Conservation (phyloP, 306 rosid genomes). For the Mucuna pruriens region DNA sequence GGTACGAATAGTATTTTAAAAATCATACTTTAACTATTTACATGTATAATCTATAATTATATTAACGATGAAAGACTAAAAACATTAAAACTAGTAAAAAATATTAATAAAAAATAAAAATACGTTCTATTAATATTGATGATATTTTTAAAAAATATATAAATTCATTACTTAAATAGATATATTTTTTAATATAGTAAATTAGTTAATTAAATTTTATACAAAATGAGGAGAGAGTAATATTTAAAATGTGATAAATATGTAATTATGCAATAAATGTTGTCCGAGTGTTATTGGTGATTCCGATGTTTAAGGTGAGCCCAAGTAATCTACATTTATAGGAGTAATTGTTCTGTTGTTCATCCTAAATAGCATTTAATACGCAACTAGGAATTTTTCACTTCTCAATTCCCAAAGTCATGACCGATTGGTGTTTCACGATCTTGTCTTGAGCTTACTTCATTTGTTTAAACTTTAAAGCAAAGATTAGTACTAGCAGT, state of each 20-base stretch:
- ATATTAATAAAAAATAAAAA: no score
- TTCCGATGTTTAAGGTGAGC: not conserved
- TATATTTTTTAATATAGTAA: no score
- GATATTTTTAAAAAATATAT: no score
- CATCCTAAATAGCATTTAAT: not conserved
- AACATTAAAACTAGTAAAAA: no score
- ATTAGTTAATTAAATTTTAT: no score
- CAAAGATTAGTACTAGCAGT: conserved; percentile 1
- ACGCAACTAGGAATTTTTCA: not conserved
- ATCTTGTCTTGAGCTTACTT: not conserved
- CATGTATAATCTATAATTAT: no score
- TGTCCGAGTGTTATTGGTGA: not conserved
- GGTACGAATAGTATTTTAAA: no score
- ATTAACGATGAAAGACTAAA: no score
- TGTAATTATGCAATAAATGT: not conserved
- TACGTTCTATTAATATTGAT: no score
- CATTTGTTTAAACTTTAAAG: not conserved
- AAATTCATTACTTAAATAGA: no score
- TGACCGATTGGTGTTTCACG: conserved; percentile 19
- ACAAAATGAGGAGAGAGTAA: no score
- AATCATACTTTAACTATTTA: no score
- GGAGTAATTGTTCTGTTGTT: not conserved
- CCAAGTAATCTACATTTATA: not conserved
- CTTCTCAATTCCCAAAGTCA: conserved; percentile 39
- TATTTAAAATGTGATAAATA: not conserved